These are phyloP conservation scores for Rhizomucor miehei DNA, from an alignment of 371 early-diverging fungal species.

Conservation along the genomic window DNA sequence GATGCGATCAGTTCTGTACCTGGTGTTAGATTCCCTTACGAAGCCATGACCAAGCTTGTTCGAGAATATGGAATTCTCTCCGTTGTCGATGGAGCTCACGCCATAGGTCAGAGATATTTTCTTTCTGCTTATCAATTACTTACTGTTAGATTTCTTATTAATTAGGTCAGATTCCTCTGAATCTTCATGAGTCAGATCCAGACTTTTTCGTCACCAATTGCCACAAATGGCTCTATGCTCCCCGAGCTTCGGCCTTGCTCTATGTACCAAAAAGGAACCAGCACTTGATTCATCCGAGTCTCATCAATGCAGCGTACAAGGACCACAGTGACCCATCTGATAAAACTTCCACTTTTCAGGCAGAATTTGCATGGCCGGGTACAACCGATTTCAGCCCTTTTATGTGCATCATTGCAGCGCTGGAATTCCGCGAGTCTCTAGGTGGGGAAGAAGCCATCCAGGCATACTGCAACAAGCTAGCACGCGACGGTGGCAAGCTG, in stretches of 20 bases:
- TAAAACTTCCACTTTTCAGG: slow-evolving; percentile 18
- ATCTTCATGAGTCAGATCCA: slow-evolving; percentile 51
- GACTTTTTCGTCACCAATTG: slow-evolving; percentile 73
- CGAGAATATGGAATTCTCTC: slow-evolving; percentile 50
- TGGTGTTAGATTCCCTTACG: slow-evolving; percentile 56
- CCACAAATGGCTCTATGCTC: slow-evolving; percentile 75
- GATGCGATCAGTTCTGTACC: slow-evolving; percentile 62
- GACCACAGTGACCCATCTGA: slow-evolving; percentile 13
- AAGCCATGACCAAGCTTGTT: slow-evolving; percentile 47
- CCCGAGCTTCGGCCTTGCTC: slow-evolving; percentile 59
- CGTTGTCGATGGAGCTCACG: slow-evolving; percentile 73
- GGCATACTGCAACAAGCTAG: slow-evolving; percentile 52
- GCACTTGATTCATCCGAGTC: slow-evolving; percentile 44
- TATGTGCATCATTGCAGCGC: slow-evolving; percentile 51
- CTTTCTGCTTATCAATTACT: too few species aligned
- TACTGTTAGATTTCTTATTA: background rate
- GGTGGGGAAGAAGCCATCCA: slow-evolving; percentile 60
- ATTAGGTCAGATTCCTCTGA: slow-evolving; percentile 59
- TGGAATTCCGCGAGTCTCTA: slow-evolving; percentile 50
- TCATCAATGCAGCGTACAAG: slow-evolving; percentile 50
- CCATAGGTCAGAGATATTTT: slow-evolving; percentile 41
- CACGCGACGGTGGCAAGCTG: slow-evolving; percentile 50
- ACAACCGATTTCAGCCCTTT: slow-evolving; percentile 33
- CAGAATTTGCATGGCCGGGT: slow-evolving; percentile 44
- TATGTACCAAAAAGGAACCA: slow-evolving; percentile 57